Evolutionary conservation across 805 yeast species (phyloP).

Genomic region (Tetrapisispora nanseiensis): DNA sequence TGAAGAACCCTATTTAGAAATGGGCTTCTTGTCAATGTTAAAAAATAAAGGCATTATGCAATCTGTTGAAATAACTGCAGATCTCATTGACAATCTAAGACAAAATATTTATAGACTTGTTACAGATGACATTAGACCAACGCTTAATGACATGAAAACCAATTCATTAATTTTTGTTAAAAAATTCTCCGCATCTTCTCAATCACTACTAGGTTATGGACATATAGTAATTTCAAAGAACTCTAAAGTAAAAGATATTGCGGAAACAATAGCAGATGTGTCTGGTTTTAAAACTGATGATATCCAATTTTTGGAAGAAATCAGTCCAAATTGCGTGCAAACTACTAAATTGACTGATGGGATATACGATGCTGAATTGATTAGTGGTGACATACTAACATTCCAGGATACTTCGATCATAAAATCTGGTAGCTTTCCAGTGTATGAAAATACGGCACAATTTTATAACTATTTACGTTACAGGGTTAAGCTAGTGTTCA

Average conservation of each 20-base stretch:
- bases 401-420: constrained; percentile 15
- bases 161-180: constrained; percentile 42
- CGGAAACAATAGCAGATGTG: constrained; percentile 12
- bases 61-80: constrained; percentile 10
- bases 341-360: constrained; percentile 13
- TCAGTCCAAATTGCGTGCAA: constrained; percentile 42
- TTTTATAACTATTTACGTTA: constrained; percentile 48
- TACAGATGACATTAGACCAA: constrained; percentile 7
- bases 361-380: constrained; percentile 49
- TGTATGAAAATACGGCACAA: constrained; percentile 33
- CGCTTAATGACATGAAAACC: constrained; percentile 7
- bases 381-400: constrained; percentile 57
- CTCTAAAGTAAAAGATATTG: constrained; percentile 31
- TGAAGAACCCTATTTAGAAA: constrained; percentile 42
- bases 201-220: constrained; percentile 54
- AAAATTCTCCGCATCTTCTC: constrained; percentile 48
- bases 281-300: constrained; percentile 32
- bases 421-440: constrained; percentile 21
- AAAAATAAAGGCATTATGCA: constrained; percentile 9
- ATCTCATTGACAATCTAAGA: constrained; percentile 18
- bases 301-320: constrained; percentile 45
- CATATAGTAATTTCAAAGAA: constrained; percentile 45
- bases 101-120: constrained; percentile 8
- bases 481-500: constrained; percentile 49
- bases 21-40: constrained; percentile 12